Evolutionary conservation across 2,329 filamentous ascomycete species (phyloP), one percentile per base, ranked within the genome.

Genomic region (Ophiostoma triangulosporum): DNA sequence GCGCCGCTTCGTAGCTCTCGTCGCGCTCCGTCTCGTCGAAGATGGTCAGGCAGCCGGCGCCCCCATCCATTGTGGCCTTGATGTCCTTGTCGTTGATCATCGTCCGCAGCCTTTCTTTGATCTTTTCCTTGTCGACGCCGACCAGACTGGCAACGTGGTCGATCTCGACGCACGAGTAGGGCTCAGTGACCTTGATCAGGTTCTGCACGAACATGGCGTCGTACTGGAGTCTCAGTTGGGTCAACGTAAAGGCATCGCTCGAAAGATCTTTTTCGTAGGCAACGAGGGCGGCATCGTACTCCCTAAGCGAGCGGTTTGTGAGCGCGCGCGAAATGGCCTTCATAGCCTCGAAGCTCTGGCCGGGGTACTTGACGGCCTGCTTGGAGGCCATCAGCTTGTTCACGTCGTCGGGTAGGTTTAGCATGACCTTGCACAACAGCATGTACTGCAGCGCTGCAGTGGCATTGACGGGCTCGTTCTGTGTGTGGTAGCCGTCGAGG

Each of bases 1-100:
- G 74, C 4, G 94, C 94, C 12, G 90, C 86, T 68, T 97, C 93
- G 66, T 98, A 98, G 32, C 86, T 84, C 71, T 91, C 84, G 67
- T 98, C 93, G 60, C 90, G 80, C 67, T 94, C 84, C 14, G 87
- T 88, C 78, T 98, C 93, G 65, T 98, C 93, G 65, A 84, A 98
- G 62, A 98, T 88, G 69, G 96, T 95, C 66, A 98, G 77, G 69
- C 94, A 97, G 36, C 91, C 91, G n/a, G 89, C 88, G 50, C 93
- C 93, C 71, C 98, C 93, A 68, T 98, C 93, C 62, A 98, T 73
- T 54, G 98, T 93, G 56, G 94, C 93, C 61, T 96, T 88, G 65
- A 98, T 97, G 64, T 97, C 88, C 76, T 96, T 96, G 74, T 98
- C 93, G 56, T 98, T 78, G 65, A 98, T 98, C 94, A 98, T 98